phyloP scores from a whole-genome alignment of 441 rosid species.

The Aleurites moluccanus region DNA sequence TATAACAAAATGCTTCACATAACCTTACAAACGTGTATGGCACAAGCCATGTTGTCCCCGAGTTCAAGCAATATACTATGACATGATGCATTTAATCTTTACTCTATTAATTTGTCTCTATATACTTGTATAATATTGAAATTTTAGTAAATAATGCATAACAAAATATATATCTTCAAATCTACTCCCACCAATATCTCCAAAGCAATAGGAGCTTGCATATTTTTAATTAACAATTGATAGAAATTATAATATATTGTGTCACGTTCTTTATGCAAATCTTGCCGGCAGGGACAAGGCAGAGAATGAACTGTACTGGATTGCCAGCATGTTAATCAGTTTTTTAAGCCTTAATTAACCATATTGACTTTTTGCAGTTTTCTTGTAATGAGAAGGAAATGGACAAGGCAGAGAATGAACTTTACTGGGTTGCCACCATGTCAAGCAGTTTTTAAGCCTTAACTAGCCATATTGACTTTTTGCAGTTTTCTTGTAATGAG shows the following conservation, averaged over 20 bases:
- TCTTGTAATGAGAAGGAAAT: no score
- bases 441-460: not conserved
- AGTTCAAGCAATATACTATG: not conserved
- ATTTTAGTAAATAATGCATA: not conserved
- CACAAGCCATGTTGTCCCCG: not conserved
- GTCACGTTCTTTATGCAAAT: no score
- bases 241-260: not conserved
- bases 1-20: not conserved
- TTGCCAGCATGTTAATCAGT: slow-evolving; percentile 6
- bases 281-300: not conserved
- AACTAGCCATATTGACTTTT: not conserved
- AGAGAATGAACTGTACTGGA: not conserved
- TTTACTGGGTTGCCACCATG: slow-evolving; percentile 5
- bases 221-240: not conserved
- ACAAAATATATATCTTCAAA: not conserved
- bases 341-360: not conserved
- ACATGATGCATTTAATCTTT: not conserved
- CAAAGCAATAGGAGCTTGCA: not conserved
- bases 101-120: no score
- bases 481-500: no score
- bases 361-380: not conserved
- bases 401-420: not conserved
- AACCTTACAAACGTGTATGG: not conserved
- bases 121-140: no score
- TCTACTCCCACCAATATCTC: not conserved